Percentiles rank a stretch among this genome's conserved stretches.
phyloP scores from a whole-genome alignment of 2,329 filamentous ascomycete species.

The Fusarium buharicum region DNA sequence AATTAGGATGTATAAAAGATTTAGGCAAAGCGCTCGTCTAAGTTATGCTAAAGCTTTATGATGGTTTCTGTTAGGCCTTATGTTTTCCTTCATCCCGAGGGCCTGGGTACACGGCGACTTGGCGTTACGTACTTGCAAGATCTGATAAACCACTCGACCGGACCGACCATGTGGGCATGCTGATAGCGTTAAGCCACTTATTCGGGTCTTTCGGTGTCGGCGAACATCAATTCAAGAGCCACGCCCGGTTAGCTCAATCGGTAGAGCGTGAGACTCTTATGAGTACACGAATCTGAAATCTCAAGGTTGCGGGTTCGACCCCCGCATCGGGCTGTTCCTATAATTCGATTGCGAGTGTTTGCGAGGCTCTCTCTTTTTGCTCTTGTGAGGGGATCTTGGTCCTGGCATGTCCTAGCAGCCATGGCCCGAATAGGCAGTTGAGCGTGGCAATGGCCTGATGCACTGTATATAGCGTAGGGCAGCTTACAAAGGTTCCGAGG shows the following conservation, averaged over 20 bases:
- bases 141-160: slow-evolving; percentile 37
- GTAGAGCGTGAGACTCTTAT: slow-evolving; percentile 76
- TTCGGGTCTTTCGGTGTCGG: too few species aligned
- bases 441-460: background rate
- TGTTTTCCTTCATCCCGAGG: too few species aligned
- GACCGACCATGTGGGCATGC: too few species aligned
- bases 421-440: background rate
- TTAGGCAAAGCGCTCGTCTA: too few species aligned
- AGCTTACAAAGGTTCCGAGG: background rate
- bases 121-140: slow-evolving; percentile 6
- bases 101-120: too few species aligned
- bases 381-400: slow-evolving; percentile 64
- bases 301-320: background rate
- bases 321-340: slow-evolving; percentile 1
- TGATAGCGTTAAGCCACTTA: too few species aligned
- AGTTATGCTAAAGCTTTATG: too few species aligned
- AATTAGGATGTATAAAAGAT: too few species aligned
- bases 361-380: too few species aligned
- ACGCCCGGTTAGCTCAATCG: slow-evolving; percentile 50
- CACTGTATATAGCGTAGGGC: background rate
- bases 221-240: background rate
- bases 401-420: too few species aligned
- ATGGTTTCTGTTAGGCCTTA: too few species aligned
- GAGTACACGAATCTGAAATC: slow-evolving; percentile 48
- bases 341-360: slow-evolving; percentile 48